These are phyloP conservation scores for Aspergillus sp. DNA, from an alignment of 2,329 filamentous ascomycete genomes.

Conservation along the genomic window DNA sequence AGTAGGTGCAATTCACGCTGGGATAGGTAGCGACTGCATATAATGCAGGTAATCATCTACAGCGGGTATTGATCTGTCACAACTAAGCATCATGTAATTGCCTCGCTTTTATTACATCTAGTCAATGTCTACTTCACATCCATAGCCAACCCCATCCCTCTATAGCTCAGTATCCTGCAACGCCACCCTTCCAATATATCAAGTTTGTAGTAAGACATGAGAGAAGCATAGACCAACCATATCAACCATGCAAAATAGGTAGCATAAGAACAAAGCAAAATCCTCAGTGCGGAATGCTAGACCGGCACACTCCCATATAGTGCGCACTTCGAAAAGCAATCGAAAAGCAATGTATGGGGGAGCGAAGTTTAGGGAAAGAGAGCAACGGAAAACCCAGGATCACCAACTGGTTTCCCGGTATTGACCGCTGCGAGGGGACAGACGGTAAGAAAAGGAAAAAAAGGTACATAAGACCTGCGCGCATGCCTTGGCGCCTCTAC, in stretches of 20 bases:
- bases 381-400: background rate
- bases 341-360: background rate
- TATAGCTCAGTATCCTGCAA: constrained; percentile 1
- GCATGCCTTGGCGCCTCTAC: background rate
- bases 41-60: too few species aligned
- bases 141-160: background rate
- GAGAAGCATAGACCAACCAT: background rate
- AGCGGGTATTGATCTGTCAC: too few species aligned
- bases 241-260: background rate
- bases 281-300: background rate
- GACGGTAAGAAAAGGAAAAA: background rate
- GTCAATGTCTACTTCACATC: background rate
- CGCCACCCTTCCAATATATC: background rate
- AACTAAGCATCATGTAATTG: background rate
- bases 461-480: background rate
- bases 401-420: background rate
- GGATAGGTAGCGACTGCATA: too few species aligned
- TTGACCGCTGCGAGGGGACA: background rate
- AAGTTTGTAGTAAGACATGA: background rate
- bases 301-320: background rate
- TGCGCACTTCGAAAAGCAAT: background rate
- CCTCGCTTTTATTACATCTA: constrained; percentile 4
- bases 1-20: too few species aligned
- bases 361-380: background rate
- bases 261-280: background rate